These are phyloP conservation scores for Xylaria scruposa DNA, from an alignment of 495 filamentous ascomycete genomes.

Conservation along the genomic window DNA sequence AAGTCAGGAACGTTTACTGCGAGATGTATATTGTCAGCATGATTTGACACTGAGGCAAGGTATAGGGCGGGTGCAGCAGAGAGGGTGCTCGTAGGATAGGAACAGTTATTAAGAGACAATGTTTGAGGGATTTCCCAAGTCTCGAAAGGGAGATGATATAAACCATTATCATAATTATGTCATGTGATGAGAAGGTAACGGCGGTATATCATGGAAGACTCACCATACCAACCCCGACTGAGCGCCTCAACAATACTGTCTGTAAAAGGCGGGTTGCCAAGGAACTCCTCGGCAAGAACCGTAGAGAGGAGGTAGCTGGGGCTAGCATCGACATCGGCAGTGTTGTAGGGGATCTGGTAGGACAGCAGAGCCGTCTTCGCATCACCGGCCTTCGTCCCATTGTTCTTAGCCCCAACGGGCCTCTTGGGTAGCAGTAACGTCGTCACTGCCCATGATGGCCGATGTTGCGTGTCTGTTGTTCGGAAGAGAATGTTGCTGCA, in stretches of 20 bases:
- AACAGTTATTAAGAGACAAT: background rate
- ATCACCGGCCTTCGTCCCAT: background rate
- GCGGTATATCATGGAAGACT: slow-evolving; percentile 42
- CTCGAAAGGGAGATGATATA: background rate
- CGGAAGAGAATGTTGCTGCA: slow-evolving; percentile 5
- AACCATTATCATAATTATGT: background rate
- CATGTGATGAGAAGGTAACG: background rate
- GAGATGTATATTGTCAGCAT: background rate
- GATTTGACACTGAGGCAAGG: background rate
- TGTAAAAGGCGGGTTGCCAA: slow-evolving; percentile 14
- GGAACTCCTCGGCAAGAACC: background rate
- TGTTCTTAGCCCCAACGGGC: background rate
- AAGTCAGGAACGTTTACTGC: background rate
- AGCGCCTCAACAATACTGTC: slow-evolving; percentile 39
- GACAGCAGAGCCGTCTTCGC: slow-evolving; percentile 45
- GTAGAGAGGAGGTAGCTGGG: slow-evolving; percentile 29
- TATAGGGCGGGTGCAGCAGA: background rate
- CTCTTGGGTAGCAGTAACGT: slow-evolving; percentile 35
- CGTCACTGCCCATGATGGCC: slow-evolving; percentile 4
- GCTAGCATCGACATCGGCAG: slow-evolving; percentile 42
- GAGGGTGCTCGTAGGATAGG: background rate
- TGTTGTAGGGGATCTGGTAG: slow-evolving; percentile 55
- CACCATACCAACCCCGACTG: slow-evolving; percentile 43
- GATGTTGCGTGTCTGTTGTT: background rate
- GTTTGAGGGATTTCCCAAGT: background rate